These are phyloP conservation scores for Melanopsichium pennsylvanicum DNA, from an alignment of 1,284 basidiomycete genomes.

Conservation along the genomic window DNA sequence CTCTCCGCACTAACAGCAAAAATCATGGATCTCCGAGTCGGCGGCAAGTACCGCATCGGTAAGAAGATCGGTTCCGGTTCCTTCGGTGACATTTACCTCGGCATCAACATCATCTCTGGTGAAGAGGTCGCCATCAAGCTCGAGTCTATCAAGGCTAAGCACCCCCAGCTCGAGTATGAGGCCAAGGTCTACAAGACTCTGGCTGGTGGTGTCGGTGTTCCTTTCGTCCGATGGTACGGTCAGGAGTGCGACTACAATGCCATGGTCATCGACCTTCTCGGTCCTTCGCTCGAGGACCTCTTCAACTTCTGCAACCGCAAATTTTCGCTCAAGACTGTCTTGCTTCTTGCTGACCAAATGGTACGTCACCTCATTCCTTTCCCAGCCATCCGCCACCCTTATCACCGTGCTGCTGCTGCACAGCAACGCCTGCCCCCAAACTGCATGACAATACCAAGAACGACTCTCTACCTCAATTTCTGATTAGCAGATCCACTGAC, in stretches of 20 bases:
- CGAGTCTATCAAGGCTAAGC: constrained; percentile 99
- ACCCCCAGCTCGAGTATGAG: constrained; percentile 99
- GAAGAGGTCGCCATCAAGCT: constrained; percentile 99
- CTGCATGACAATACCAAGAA: too few relatives aligned
- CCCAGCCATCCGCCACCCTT: too few relatives aligned
- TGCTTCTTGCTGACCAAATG: constrained; percentile 94
- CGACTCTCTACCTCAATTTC: too few relatives aligned
- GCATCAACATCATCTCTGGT: constrained; percentile 99
- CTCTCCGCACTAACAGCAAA: constrained; percentile 5
- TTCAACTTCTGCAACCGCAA: constrained; percentile 99
- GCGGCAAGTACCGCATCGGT: constrained; percentile 92
- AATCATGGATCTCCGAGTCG: constrained; percentile 87
- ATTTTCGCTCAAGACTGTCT: constrained; percentile 95
- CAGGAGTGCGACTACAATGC: constrained; percentile 99
- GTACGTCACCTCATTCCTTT: too few relatives aligned
- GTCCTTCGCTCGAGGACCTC: constrained; percentile 95
- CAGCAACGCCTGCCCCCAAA: too few relatives aligned
- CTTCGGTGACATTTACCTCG: constrained; percentile 99
- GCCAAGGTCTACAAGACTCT: constrained; percentile 75
- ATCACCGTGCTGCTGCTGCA: too few relatives aligned
- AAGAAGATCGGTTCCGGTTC: constrained; percentile 99
- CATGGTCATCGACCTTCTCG: constrained; percentile 97
- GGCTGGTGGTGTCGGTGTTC: constrained; percentile 96
- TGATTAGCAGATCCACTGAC: not conserved
- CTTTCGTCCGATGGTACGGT: constrained; percentile 97